Percentiles rank a stretch among this genome's conserved stretches.
Conservation (phyloP, 768 basidiomycete genomes). For the Podaxis carcinomalis region DNA sequence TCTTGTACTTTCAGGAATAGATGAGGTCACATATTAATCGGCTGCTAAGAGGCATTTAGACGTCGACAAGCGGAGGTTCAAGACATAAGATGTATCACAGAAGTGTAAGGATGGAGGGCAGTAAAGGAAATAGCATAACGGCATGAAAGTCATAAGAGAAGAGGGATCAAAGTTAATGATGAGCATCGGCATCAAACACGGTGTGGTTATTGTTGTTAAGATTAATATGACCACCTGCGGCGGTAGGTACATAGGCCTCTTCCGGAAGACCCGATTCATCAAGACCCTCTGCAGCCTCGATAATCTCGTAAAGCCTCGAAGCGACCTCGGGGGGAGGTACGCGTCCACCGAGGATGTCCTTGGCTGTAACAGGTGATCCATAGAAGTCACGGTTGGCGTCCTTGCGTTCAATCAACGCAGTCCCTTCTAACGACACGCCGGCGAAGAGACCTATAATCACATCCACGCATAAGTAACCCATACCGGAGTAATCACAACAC, state of each 20-base stretch:
- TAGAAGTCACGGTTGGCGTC: conserved; percentile 97
- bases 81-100: background rate
- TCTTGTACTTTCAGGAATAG: background rate
- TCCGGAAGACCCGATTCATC: conserved; percentile 83
- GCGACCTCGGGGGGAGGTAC: conserved; percentile 98
- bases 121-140: background rate
- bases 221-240: conserved; percentile 54
- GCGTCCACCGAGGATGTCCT: conserved; percentile 87
- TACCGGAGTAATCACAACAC: background rate
- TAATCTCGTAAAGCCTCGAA: conserved; percentile 88
- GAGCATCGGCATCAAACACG: conserved; percentile 75
- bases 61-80: background rate
- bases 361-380: conserved; percentile 83
- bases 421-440: conserved; percentile 92
- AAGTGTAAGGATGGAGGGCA: background rate
- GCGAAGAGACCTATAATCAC: conserved; percentile 76
- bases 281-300: conserved; percentile 92
- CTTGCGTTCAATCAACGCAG: conserved; percentile 89
- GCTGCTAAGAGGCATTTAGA: background rate
- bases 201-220: conserved; percentile 41
- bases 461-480: conserved; percentile 4
- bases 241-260: conserved; percentile 72
- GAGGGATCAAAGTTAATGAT: conserved; percentile 17
- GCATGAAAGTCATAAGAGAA: background rate
- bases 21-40: background rate